Evolutionary conservation across 139 green algal species (phyloP).

Genomic region (Tetraselmis striata): DNA sequence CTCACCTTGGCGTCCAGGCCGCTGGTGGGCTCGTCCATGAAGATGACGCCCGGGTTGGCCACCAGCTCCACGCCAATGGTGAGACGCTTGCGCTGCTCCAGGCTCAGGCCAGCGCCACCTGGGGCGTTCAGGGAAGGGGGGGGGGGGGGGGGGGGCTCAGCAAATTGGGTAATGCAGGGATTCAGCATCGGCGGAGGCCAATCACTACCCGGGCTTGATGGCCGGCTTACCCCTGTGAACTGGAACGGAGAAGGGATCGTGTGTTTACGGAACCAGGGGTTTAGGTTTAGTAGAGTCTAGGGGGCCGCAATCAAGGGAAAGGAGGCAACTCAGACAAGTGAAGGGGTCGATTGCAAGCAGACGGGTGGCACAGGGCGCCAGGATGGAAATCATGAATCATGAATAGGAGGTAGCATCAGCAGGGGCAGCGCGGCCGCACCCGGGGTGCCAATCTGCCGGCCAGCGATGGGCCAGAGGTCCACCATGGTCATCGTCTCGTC

Average conservation of each 20-base stretch:
- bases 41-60: constrained; percentile 35
- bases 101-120: neutral
- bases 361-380: too few species aligned
- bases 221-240: neutral
- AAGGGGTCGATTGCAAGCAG: too few species aligned
- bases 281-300: too few species aligned
- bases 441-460: neutral
- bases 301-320: too few species aligned
- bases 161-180: too few species aligned
- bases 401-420: too few species aligned
- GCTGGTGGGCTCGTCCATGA: constrained; percentile 33
- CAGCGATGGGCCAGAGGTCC: neutral
- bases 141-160: neutral
- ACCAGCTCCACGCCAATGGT: constrained; percentile 44
- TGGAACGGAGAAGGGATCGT: neutral
- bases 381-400: too few species aligned
- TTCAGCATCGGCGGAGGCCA: too few species aligned
- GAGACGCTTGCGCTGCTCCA: constrained; percentile 20
- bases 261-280: too few species aligned
- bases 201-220: too few species aligned
- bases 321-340: too few species aligned
- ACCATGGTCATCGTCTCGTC: neutral
- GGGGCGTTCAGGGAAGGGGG: too few species aligned
- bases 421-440: neutral
- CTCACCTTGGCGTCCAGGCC: neutral